phyloP scores from a whole-genome alignment of 2,329 filamentous ascomycete genomes.

The Trichophyton rubrum region DNA sequence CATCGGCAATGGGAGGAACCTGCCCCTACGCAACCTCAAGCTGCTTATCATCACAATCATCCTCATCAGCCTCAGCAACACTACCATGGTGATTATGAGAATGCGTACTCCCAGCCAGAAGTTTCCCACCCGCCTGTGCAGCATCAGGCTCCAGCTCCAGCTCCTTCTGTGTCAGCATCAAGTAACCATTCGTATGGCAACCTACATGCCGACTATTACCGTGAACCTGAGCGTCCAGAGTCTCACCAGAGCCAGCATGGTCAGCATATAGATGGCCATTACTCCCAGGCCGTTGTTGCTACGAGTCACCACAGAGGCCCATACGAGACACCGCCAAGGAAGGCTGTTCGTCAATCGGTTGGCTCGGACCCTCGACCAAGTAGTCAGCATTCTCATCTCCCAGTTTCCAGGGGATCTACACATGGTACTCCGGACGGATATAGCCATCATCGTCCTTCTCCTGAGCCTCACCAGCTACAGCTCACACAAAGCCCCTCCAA shows the following conservation, averaged over 20 bases:
- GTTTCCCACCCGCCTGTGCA: background rate
- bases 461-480: slow-evolving; percentile 2
- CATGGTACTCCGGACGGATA: slow-evolving; percentile 5
- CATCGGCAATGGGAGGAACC: slow-evolving; percentile 8
- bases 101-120: slow-evolving; percentile 4
- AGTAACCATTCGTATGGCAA: slow-evolving; percentile 9
- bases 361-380: slow-evolving; percentile 6
- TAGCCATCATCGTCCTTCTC: background rate
- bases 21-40: background rate
- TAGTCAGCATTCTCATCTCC: slow-evolving; percentile 8
- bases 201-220: background rate
- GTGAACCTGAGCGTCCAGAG: background rate
- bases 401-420: slow-evolving; percentile 7
- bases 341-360: slow-evolving; percentile 5
- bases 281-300: background rate
- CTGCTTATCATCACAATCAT: background rate
- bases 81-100: slow-evolving; percentile 3
- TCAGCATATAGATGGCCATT: slow-evolving; percentile 1
- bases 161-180: slow-evolving; percentile 1
- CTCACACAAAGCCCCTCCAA: background rate
- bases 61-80: slow-evolving; percentile 3
- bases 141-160: background rate
- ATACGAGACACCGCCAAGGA: slow-evolving; percentile 10
- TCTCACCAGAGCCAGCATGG: background rate
- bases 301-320: background rate